phyloP scores from a whole-genome alignment of 352 stramenopile genomes.

The Globisporangium megalacanthum region DNA sequence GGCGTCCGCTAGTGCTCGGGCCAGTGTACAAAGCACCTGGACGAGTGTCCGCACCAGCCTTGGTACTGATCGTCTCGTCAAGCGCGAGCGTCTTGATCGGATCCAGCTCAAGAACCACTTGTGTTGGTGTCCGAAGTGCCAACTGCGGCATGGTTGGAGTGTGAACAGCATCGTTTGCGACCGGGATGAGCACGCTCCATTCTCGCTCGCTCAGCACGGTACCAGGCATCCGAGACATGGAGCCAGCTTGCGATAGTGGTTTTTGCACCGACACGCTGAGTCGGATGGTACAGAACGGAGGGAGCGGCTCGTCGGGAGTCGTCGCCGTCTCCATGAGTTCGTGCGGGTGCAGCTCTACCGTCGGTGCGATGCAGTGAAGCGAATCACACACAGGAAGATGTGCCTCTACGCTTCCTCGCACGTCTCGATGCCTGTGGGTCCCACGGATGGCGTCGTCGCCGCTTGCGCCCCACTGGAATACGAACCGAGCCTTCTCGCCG shows the following conservation, averaged over 20 bases:
- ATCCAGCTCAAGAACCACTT: constrained; percentile 22
- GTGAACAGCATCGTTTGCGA: constrained; percentile 15
- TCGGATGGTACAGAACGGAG: constrained; percentile 7
- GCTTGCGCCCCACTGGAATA: constrained; percentile 7
- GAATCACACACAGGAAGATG: background rate
- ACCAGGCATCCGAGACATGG: background rate
- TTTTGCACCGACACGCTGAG: constrained; percentile 9
- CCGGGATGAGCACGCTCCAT: constrained; percentile 22
- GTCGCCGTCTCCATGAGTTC: constrained; percentile 4
- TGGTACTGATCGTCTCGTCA: background rate
- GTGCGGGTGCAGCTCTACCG: constrained; percentile 1
- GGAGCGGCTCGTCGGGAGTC: constrained; percentile 9
- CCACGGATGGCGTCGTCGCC: background rate
- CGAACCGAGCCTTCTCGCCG: constrained; percentile 3
- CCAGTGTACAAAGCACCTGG: background rate
- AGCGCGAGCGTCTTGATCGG: background rate
- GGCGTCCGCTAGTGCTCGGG: background rate
- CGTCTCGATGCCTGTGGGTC: background rate
- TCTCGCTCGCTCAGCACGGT: constrained; percentile 11
- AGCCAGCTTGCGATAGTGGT: background rate
- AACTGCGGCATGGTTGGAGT: constrained; percentile 13
- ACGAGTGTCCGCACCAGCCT: background rate
- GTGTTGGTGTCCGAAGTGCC: constrained; percentile 13
- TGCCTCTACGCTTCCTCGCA: background rate
- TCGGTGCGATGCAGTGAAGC: constrained; percentile 5